Evolutionary conservation across 2,329 filamentous ascomycete species (phyloP).

Genomic region (Magnaporthales sp.): DNA sequence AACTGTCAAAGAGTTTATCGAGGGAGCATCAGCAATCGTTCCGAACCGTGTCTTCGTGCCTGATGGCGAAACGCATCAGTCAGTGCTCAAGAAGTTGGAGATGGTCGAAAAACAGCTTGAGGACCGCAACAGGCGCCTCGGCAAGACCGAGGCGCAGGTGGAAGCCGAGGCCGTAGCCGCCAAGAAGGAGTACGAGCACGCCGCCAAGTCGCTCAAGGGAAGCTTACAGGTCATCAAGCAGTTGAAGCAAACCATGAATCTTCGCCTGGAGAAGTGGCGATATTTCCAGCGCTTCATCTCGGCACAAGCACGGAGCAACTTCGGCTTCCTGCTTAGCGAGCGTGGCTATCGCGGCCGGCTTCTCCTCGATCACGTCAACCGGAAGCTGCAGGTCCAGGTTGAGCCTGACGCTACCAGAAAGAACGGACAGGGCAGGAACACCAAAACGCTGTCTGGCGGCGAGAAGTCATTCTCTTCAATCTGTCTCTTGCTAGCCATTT

Average conservation of each 20-base stretch:
- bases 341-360: constrained; percentile 80
- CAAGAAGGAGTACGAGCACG: constrained; percentile 29
- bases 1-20: constrained; percentile 43
- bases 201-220: constrained; percentile 33
- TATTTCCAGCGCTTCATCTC: constrained; percentile 80
- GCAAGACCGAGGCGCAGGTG: constrained; percentile 58
- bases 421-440: constrained; percentile 64
- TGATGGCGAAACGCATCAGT: constrained; percentile 52
- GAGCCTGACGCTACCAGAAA: constrained; percentile 62
- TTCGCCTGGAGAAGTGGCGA: constrained; percentile 69
- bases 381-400: constrained; percentile 69
- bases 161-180: constrained; percentile 35
- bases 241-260: constrained; percentile 51
- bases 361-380: constrained; percentile 65
- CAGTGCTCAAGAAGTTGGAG: constrained; percentile 43
- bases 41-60: constrained; percentile 51
- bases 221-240: constrained; percentile 29
- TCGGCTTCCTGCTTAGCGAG: constrained; percentile 82
- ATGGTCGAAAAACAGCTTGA: constrained; percentile 50
- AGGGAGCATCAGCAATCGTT: constrained; percentile 44
- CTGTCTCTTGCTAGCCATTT: constrained; percentile 83
- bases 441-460: constrained; percentile 87
- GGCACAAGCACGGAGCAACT: constrained; percentile 74
- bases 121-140: constrained; percentile 46
- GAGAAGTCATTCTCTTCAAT: constrained; percentile 98